Evolutionary conservation across 2,329 filamentous ascomycete genomes (phyloP), one percentile per base, ranked within the genome.

Genomic region (Coniella lustricola): DNA sequence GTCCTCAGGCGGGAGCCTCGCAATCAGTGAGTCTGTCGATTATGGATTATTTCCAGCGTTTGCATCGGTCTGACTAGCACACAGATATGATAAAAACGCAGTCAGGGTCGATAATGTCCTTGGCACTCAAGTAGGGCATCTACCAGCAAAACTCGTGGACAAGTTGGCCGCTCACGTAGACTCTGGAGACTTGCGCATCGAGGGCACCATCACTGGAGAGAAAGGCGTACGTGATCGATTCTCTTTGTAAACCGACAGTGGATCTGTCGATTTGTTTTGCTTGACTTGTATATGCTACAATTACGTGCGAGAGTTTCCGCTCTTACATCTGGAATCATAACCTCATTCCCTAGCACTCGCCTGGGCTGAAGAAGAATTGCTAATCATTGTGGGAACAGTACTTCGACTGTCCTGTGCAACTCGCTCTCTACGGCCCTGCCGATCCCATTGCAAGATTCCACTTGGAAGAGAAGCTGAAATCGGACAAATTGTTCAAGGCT

Each of bases 71-170:
- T 44, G 18, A 42, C 34, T 34, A 12, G n/a, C 10, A 3, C 34
- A 16, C 34, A 52, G 48, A 56, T 87, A 85, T 60, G 87, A 93
- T 60, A 54, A 56, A 5, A 93, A 93, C 65, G 88, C 88, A 0
- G 88, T 94, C 49, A 78, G 81, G 4, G 79, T 94, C 1, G 75
- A 86, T 57, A 94, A 93, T 62, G 86, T 90, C 13, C 76, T 85
- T 59, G 77, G 80, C 14, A 63, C 65, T 7, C 88, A 94, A 59
- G 87, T 95, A 57, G 89, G 89, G 1, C 88, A 95, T 64, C 71
- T 95, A 35, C 84, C 86, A 7, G 73, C 79, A 12, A 71, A 67
- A 1, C 60, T 88, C 18, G 87, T 82, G 1, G 68, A 72, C n/a
- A 91, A 86, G 63, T 67, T 95, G 46, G 81, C 87, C 0, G 77